A percentile compares a stretch with the other conserved stretches of the same genome.
Evolutionary conservation across 352 stramenopile species (phyloP).

Genomic region (Phytophthora tentaculata): DNA sequence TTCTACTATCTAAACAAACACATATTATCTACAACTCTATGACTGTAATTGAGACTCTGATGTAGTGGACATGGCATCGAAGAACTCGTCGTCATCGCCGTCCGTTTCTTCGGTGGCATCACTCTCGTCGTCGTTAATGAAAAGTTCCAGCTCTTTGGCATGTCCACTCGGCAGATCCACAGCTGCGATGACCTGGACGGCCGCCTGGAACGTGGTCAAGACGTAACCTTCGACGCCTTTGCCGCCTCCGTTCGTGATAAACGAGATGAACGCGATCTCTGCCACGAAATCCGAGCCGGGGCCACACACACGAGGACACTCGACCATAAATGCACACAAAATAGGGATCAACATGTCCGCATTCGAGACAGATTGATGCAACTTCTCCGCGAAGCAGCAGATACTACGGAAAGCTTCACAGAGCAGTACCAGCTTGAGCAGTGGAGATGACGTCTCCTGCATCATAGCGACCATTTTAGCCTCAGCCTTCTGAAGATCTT

Average conservation of each 20-base stretch:
- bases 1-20: slow-evolving; percentile 14
- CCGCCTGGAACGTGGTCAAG: slow-evolving; percentile 76
- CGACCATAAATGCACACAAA: slow-evolving; percentile 65
- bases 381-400: slow-evolving; percentile 69
- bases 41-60: slow-evolving; percentile 13
- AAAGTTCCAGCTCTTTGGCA: slow-evolving; percentile 64
- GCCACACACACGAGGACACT: slow-evolving; percentile 38
- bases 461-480: slow-evolving; percentile 54
- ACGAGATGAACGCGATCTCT: slow-evolving; percentile 78
- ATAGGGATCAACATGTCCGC: slow-evolving; percentile 78
- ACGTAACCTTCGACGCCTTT: slow-evolving; percentile 83
- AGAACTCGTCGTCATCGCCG: slow-evolving; percentile 60
- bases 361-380: slow-evolving; percentile 68
- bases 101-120: slow-evolving; percentile 33
- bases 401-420: slow-evolving; percentile 65
- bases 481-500: slow-evolving; percentile 55
- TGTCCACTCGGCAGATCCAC: slow-evolving; percentile 62
- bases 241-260: slow-evolving; percentile 76
- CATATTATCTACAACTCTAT: slow-evolving; percentile 25
- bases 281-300: slow-evolving; percentile 57
- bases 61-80: slow-evolving; percentile 47
- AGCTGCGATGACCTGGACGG: slow-evolving; percentile 70
- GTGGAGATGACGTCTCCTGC: slow-evolving; percentile 50
- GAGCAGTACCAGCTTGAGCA: slow-evolving; percentile 71
- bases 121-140: slow-evolving; percentile 44